Evolutionary conservation across 495 filamentous ascomycete genomes (phyloP), one percentile per base, ranked within the genome.

Genomic region (Cetradonia linearis): DNA sequence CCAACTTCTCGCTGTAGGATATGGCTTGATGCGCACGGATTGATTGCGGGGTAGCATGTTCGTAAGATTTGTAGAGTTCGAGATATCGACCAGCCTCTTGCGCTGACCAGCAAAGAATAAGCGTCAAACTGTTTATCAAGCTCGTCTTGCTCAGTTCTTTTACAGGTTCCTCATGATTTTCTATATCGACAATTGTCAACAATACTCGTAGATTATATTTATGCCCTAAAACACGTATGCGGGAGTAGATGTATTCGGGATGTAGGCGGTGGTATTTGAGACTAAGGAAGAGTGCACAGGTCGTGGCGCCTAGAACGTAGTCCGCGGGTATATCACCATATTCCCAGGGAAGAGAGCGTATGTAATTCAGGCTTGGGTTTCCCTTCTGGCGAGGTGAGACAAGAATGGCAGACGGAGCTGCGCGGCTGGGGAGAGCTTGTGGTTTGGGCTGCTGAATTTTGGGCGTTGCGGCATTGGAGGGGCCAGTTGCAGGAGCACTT

Each of bases 251-350:
- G 74, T 99, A 99, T 72, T 97, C 93, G 2, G 93, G 93, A 71
- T 99, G 94, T 50, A 96, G 74, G 13, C 93, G 89, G 71, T 98
- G 93, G 72, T 99, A 99, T 72, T 99, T 99, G 36, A 99, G 79
- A 30, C 86, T 91, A 53, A 98, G 78, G 67, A 97, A 99, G 8
- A 99, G 77, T 1, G 87, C 91, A 63, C 92, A 96, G 20, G 92
- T 92, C 1, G 91, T 96, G 27, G 76, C 66, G 6, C 93, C 93
- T 3, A 99, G 77, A 10, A 88, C 86, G 68, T 95, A 99, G 72
- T 99, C 93, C 20, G 92, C 87, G 0, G 86, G 86, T 10, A 95
- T 96, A 69, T 96, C 91, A 44, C 87, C 87, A 69, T 95, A 99
- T 72, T 97, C 93, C 93, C 93, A 99, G 1, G 91, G 81, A n/a